Percentiles rank a stretch among this genome's conserved stretches.
Conservation (phyloP, 2,329 filamentous ascomycete species). For the Aspergillus ochraceus region DNA sequence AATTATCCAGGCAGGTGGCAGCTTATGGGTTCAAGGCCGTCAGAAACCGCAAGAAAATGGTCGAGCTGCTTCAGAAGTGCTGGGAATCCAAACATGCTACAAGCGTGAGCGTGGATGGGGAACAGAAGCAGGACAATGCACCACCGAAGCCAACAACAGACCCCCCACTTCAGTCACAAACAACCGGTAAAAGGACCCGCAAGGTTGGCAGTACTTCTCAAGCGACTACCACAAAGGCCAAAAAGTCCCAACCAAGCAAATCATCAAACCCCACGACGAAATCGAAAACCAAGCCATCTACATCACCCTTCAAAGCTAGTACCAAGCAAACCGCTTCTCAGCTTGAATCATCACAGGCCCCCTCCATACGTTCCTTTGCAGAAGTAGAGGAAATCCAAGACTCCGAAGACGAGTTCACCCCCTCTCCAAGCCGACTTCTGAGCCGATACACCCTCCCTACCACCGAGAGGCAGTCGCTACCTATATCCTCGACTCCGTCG, state of each 20-base stretch:
- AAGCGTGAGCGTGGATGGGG: conserved; percentile 21
- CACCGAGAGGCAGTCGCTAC: conserved; percentile 10
- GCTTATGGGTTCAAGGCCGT: conserved; percentile 72
- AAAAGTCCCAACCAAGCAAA: conserved; percentile 6
- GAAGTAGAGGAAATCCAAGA: conserved; percentile 40
- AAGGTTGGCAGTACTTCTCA: neutral
- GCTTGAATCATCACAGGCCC: neutral
- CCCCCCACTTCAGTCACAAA: neutral
- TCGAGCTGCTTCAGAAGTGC: conserved; percentile 67
- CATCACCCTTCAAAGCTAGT: neutral
- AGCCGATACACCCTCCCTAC: conserved; percentile 14
- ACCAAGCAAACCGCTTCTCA: neutral
- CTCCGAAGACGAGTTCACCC: conserved; percentile 35
- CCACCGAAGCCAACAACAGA: neutral
- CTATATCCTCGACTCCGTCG: conserved; percentile 10
- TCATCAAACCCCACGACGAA: neutral
- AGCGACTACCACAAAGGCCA: conserved; percentile 14
- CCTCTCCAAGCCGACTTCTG: conserved; percentile 28
- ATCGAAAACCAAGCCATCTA: neutral
- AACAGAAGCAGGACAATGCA: conserved; percentile 13
- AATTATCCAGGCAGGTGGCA: conserved; percentile 62
- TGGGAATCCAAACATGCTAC: conserved; percentile 61
- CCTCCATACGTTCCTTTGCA: conserved; percentile 17
- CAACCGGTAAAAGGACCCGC: neutral
- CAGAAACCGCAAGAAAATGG: conserved; percentile 67